A percentile compares a stretch with the other conserved stretches of the same genome.
phyloP scores from a whole-genome alignment of 768 basidiomycete genomes.

The Leucocoprinus leucothites region DNA sequence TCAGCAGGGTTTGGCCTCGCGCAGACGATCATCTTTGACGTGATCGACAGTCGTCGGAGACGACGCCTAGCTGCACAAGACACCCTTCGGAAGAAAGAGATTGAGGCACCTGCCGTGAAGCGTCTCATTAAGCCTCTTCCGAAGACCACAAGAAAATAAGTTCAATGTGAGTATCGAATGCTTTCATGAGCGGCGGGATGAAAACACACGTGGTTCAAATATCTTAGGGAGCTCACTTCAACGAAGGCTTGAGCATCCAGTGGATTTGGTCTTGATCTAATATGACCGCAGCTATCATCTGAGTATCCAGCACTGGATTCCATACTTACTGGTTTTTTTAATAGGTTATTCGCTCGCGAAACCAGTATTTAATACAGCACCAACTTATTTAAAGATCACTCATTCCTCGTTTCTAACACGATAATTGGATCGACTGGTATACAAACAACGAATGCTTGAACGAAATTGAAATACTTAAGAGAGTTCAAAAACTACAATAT shows the following conservation, averaged over 20 bases:
- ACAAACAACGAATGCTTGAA: slow-evolving; percentile 1
- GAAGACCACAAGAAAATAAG: background rate
- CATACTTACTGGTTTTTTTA: background rate
- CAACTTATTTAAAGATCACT: background rate
- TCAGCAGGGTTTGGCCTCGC: slow-evolving; percentile 72
- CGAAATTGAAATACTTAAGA: background rate
- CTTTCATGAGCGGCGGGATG: slow-evolving; percentile 38
- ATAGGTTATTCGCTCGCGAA: background rate
- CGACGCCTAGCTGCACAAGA: slow-evolving; percentile 18
- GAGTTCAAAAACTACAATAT: slow-evolving; percentile 5
- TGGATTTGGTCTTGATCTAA: slow-evolving; percentile 90
- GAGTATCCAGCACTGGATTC: background rate
- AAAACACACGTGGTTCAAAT: slow-evolving; percentile 73
- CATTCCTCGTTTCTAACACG: background rate
- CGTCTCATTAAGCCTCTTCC: background rate
- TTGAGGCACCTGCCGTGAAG: slow-evolving; percentile 8
- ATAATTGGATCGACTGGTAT: slow-evolving; percentile 14
- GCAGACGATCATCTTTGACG: slow-evolving; percentile 75
- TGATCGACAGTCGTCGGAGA: slow-evolving; percentile 47
- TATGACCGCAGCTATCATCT: slow-evolving; percentile 54
- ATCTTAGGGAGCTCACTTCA: slow-evolving; percentile 53
- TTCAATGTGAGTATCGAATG: slow-evolving; percentile 22
- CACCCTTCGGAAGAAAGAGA: background rate
- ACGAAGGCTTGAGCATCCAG: slow-evolving; percentile 41
- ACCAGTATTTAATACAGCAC: slow-evolving; percentile 3